phyloP scores from a whole-genome alignment of 2,329 filamentous ascomycete genomes.

The Fusarium sp. region DNA sequence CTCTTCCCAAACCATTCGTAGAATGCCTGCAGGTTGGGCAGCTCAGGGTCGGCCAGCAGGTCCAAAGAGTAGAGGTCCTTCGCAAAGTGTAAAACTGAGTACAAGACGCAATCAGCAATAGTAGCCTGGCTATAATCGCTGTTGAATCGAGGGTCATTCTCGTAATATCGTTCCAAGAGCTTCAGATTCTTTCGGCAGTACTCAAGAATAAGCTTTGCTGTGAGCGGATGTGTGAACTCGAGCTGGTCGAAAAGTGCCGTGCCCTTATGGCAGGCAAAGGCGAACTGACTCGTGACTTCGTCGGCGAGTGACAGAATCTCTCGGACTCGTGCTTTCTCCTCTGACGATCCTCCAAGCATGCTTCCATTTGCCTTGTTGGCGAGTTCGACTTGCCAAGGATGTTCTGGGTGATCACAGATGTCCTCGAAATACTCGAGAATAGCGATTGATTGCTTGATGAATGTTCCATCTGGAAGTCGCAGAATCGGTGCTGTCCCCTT shows the following conservation, averaged over 20 bases:
- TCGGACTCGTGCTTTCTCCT: slow-evolving; percentile 19
- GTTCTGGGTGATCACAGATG: slow-evolving; percentile 14
- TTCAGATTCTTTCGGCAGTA: slow-evolving; percentile 14
- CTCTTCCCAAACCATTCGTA: slow-evolving; percentile 18
- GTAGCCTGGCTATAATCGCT: background rate
- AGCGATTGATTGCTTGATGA: slow-evolving; percentile 34
- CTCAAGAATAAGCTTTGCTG: slow-evolving; percentile 14
- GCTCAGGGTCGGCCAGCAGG: background rate
- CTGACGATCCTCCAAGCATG: slow-evolving; percentile 9
- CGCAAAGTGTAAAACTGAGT: slow-evolving; percentile 26
- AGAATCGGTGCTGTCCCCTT: slow-evolving; percentile 18
- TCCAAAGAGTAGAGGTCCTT: slow-evolving; percentile 23
- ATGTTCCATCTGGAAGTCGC: slow-evolving; percentile 22
- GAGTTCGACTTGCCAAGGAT: slow-evolving; percentile 19
- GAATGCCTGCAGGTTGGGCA: slow-evolving; percentile 12
- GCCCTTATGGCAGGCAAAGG: slow-evolving; percentile 33
- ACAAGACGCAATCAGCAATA: slow-evolving; percentile 33
- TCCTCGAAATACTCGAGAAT: slow-evolving; percentile 35
- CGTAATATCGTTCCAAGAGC: slow-evolving; percentile 19
- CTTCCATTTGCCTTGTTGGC: background rate
- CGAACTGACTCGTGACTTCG: slow-evolving; percentile 22
- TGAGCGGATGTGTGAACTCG: background rate
- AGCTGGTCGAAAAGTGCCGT: background rate
- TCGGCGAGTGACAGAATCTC: slow-evolving; percentile 27
- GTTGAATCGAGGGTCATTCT: background rate